Evolutionary conservation across 2,329 filamentous ascomycete species (phyloP).

Genomic region (Talaromyces piceae): DNA sequence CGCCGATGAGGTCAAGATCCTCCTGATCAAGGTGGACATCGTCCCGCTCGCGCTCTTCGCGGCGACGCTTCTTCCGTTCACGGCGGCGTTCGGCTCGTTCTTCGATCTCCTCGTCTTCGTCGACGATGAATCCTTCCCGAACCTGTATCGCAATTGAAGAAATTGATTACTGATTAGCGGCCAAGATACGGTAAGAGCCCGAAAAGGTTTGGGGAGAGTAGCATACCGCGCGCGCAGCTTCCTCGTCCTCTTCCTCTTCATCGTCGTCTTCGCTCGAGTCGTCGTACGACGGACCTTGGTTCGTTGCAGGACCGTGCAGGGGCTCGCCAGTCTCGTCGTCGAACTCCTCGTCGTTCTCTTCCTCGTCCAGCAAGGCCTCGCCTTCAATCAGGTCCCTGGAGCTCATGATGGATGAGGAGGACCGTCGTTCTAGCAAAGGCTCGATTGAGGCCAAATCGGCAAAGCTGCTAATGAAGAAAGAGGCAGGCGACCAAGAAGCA

Average conservation of each 20-base stretch:
- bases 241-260: slow-evolving; percentile 85
- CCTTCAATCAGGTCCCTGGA: slow-evolving; percentile 65
- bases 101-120: slow-evolving; percentile 78
- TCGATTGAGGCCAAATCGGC: neutral
- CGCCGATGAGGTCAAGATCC: slow-evolving; percentile 89
- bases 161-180: neutral
- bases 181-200: slow-evolving; percentile 17
- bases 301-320: slow-evolving; percentile 28
- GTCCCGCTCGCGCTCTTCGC: slow-evolving; percentile 71
- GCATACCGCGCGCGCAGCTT: slow-evolving; percentile 65
- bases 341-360: slow-evolving; percentile 73
- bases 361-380: slow-evolving; percentile 81
- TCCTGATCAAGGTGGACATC: slow-evolving; percentile 85
- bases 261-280: slow-evolving; percentile 91
- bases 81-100: slow-evolving; percentile 53
- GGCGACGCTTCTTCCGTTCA: slow-evolving; percentile 69
- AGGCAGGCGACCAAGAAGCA: neutral
- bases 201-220: no score
- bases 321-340: slow-evolving; percentile 66
- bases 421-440: neutral
- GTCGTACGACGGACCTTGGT: slow-evolving; percentile 47
- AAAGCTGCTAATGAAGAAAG: no score
- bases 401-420: slow-evolving; percentile 43
- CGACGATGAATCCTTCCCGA: slow-evolving; percentile 91
- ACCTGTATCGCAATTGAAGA: slow-evolving; percentile 48